A percentile compares a stretch with the other conserved stretches of the same genome.
These are phyloP conservation scores for Chaetomiaceae sp. DNA, from an alignment of 2,329 filamentous ascomycete species.

Conservation along the genomic window DNA sequence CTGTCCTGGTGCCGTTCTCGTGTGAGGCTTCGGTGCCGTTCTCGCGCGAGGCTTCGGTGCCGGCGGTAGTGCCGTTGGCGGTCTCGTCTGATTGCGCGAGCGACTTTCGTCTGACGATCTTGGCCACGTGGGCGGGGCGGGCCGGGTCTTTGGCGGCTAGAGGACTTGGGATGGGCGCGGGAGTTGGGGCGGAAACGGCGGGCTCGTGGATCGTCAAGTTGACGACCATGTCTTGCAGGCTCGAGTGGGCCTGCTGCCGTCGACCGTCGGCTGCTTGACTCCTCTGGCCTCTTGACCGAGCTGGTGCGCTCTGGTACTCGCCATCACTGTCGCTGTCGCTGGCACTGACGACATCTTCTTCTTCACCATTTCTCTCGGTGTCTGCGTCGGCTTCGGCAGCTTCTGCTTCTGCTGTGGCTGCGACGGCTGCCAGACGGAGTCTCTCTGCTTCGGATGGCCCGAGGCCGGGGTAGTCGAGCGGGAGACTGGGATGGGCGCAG, in stretches of 20 bases:
- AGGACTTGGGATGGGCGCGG: not conserved
- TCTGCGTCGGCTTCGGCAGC: not conserved
- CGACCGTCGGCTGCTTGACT: too few species aligned
- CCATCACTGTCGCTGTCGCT: not conserved
- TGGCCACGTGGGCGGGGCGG: constrained; percentile 5
- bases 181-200: too few species aligned
- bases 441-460: constrained; percentile 18
- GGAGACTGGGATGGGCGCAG: constrained; percentile 25
- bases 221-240: not conserved
- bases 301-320: not conserved
- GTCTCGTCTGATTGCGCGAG: too few species aligned
- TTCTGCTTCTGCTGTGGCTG: not conserved
- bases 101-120: not conserved
- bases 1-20: not conserved
- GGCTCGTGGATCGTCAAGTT: not conserved
- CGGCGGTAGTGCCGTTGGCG: too few species aligned
- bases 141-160: not conserved
- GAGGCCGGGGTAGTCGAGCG: constrained; percentile 23
- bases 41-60: too few species aligned
- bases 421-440: not conserved
- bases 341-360: not conserved
- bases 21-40: too few species aligned
- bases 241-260: not conserved
- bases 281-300: too few species aligned
- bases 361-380: not conserved